These are phyloP conservation scores for Phytophthora agathidicida DNA, from an alignment of 352 stramenopile species.

Conservation along the genomic window DNA sequence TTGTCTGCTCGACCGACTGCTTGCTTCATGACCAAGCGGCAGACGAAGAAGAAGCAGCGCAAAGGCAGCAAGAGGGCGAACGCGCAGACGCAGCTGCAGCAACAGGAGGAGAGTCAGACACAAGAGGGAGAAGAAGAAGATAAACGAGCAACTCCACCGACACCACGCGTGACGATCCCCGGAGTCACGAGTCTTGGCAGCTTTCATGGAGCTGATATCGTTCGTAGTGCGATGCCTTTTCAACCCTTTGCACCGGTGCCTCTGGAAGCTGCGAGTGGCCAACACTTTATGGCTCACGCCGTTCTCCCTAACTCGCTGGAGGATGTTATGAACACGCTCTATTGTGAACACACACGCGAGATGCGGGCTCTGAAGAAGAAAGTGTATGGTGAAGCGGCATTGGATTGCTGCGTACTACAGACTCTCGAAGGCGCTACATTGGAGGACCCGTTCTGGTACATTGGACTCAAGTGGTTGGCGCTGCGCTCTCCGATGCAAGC, in stretches of 20 bases:
- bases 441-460: constrained; percentile 77
- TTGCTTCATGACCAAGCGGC: constrained; percentile 66
- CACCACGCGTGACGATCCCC: constrained; percentile 22
- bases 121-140: constrained; percentile 24
- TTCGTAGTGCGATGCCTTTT: constrained; percentile 5
- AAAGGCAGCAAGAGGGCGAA: constrained; percentile 13
- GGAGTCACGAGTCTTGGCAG: constrained; percentile 32
- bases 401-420: constrained; percentile 70
- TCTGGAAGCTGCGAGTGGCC: constrained; percentile 34
- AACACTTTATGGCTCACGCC: constrained; percentile 71
- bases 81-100: background rate
- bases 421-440: constrained; percentile 67
- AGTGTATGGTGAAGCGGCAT: constrained; percentile 54
- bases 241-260: constrained; percentile 26
- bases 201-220: constrained; percentile 21
- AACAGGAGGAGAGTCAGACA: constrained; percentile 1
- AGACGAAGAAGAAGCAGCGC: constrained; percentile 39
- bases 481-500: constrained; percentile 64
- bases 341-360: constrained; percentile 64
- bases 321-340: constrained; percentile 65
- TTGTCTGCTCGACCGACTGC: constrained; percentile 43
- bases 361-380: constrained; percentile 47
- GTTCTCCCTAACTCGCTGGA: constrained; percentile 64
- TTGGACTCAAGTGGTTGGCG: constrained; percentile 80
- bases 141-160: constrained; percentile 22